Percentiles rank a stretch among this genome's conserved stretches.
phyloP scores from a whole-genome alignment of 2,329 filamentous ascomycete genomes.

The Sporothrix protearum region DNA sequence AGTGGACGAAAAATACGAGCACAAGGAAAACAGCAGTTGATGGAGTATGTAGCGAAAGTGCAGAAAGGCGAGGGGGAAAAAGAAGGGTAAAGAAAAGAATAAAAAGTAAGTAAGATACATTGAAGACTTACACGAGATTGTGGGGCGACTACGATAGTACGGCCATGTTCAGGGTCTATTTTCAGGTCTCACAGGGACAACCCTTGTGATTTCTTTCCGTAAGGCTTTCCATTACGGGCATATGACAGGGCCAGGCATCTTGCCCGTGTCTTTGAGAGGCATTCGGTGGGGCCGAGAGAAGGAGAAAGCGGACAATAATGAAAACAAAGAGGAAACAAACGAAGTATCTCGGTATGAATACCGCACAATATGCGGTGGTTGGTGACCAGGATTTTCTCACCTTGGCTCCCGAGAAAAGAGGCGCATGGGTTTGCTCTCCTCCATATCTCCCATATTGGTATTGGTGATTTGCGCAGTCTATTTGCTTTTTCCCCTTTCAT shows the following conservation, averaged over 20 bases:
- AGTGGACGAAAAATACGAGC: neutral
- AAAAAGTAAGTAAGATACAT: no score
- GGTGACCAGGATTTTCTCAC: neutral
- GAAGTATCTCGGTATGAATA: no score
- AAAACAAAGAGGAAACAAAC: no score
- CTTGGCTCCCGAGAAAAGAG: neutral
- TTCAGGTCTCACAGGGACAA: neutral
- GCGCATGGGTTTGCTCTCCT: neutral
- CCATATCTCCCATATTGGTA: no score
- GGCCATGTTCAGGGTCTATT: neutral
- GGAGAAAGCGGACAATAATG: neutral
- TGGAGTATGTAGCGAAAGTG: neutral
- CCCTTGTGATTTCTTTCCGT: neutral
- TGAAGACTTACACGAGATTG: neutral
- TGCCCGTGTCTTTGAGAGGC: no score
- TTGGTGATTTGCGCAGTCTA: neutral
- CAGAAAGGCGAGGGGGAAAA: neutral
- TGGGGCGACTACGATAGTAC: neutral
- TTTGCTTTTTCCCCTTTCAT: neutral
- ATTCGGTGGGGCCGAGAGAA: no score
- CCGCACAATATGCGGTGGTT: neutral
- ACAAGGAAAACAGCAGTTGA: neutral
- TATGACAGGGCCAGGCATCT: neutral
- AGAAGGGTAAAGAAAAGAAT: neutral
- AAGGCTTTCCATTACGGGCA: neutral